Conservation (phyloP, 1,284 basidiomycete genomes). For the Peniophora sp. region DNA sequence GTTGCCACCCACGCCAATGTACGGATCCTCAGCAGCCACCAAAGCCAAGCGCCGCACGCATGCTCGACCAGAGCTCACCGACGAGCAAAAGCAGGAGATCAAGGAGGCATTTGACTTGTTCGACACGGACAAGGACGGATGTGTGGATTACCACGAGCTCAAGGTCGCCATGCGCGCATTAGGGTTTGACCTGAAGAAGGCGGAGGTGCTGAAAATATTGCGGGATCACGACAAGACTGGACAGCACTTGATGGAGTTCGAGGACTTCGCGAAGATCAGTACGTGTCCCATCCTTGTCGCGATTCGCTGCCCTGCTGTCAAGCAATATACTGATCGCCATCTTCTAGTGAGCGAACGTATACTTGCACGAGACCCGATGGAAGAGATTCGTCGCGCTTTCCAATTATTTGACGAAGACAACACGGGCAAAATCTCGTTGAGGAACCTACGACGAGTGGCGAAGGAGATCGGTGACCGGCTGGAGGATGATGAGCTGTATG, state of each 20-base stretch:
- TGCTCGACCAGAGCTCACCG: slow-evolving; percentile 73
- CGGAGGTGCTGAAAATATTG: slow-evolving; percentile 92
- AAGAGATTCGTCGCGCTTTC: slow-evolving; percentile 93
- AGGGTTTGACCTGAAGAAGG: slow-evolving; percentile 97
- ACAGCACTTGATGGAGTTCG: slow-evolving; percentile 89
- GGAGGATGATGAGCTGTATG: slow-evolving; percentile 94
- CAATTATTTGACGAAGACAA: slow-evolving; percentile 94
- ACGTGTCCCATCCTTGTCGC: slow-evolving; percentile 34
- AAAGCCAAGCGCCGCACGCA: slow-evolving; percentile 69
- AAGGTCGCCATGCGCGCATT: slow-evolving; percentile 98
- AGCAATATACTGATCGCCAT: slow-evolving; percentile 4
- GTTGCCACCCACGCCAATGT: slow-evolving; percentile 49
- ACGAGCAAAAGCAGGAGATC: slow-evolving; percentile 96
- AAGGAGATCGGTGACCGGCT: slow-evolving; percentile 94
- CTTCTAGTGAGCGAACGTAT: slow-evolving; percentile 86
- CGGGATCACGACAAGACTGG: slow-evolving; percentile 88
- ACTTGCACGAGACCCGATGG: slow-evolving; percentile 88
- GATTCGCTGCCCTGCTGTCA: background rate
- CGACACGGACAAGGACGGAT: slow-evolving; percentile 98
- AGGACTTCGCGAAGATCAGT: slow-evolving; percentile 95
- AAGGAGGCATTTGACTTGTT: slow-evolving; percentile 99
- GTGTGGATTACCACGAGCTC: slow-evolving; percentile 94
- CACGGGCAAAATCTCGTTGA: slow-evolving; percentile 78
- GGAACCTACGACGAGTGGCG: slow-evolving; percentile 57
- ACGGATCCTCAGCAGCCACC: slow-evolving; percentile 60